Percentiles rank a stretch among this genome's conserved stretches.
Evolutionary conservation across 2,329 filamentous ascomycete genomes (phyloP).

Genomic region (Orbilia quercus): DNA sequence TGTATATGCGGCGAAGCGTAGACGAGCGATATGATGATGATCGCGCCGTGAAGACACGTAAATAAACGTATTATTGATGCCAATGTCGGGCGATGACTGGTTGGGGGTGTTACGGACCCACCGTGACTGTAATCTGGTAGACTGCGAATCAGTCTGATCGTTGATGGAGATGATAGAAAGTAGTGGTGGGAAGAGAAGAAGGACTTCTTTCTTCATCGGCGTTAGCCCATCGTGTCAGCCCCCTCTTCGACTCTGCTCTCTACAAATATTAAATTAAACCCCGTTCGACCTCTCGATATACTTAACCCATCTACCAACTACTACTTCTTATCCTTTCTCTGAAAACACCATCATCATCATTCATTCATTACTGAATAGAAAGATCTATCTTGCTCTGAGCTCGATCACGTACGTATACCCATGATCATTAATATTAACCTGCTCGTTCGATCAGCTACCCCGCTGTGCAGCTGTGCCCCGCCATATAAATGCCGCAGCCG

Average conservation of each 20-base stretch:
- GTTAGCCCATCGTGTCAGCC: conserved; percentile 39
- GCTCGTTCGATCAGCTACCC: conserved; percentile 21
- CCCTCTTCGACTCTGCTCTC: conserved; percentile 4
- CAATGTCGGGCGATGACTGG: conserved; percentile 7
- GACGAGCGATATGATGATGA: not conserved
- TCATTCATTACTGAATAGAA: too few relatives aligned
- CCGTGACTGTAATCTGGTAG: too few relatives aligned
- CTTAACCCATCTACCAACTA: conserved; percentile 15
- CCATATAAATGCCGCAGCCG: conserved; percentile 33
- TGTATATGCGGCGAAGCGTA: too few relatives aligned
- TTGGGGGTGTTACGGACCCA: too few relatives aligned
- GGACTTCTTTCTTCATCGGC: conserved; percentile 22
- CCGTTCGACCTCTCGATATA: conserved; percentile 24
- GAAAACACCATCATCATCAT: too few relatives aligned
- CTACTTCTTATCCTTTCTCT: too few relatives aligned
- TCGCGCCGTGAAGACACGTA: too few relatives aligned
- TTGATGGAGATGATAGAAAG: not conserved
- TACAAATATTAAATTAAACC: conserved; percentile 29
- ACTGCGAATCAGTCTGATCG: too few relatives aligned
- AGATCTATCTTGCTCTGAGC: too few relatives aligned
- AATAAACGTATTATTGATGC: not conserved
- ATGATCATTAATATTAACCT: too few relatives aligned
- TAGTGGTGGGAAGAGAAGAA: not conserved
- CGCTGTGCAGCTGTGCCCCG: conserved; percentile 10
- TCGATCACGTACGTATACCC: not conserved